Evolutionary conservation across 805 yeast species (phyloP), one percentile per base, ranked within the genome.

Genomic region (Isabelozyma gotoi): DNA sequence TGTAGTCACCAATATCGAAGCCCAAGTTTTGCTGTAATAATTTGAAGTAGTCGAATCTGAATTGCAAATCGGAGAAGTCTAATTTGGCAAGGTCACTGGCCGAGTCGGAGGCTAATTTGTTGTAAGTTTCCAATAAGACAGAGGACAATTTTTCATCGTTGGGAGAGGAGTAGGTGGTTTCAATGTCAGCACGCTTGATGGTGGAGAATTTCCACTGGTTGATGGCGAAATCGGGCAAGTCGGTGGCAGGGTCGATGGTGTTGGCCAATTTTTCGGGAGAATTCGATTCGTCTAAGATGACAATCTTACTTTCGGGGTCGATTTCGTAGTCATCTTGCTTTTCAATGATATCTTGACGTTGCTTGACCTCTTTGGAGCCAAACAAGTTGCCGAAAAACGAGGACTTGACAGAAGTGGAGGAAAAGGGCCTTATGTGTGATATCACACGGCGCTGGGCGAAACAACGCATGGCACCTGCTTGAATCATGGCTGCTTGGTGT

Each of bases 1-100:
- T 60, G 38, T 65, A 63, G 58, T 84, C 90, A 19, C 79, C 78
- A 20, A 84, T 67, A 21, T 74, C 71, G 29, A 81, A 57, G 2
- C 82, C 80, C 42, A 81, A 73, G 19, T 59, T 57, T 45, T 58
- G 60, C 50, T 78, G 81, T 37, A 82, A 68, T 15, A 50, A 48
- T 59, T 83, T 84, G 38, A 74, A 50, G 16, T 76, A 61, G 16
- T 59, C 50, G 54, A 84, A 82, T 54, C 88, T 67, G 44, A 62
- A 57, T n/a, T 56, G 46, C 34, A 84, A 65, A 48, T 82, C 78
- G 36, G 57, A 54, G 40, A 76, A 59, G 38, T 56, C 48, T 4
- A 56, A 41, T 6, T 36, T 21, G 7, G 49, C 39, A 37, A 52
- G 56, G 5, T 45, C 43, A 12, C 49, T 45, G 6, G 36, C 38